Evolutionary conservation across 306 rosid genomes (phyloP).

Genomic region (Notholithocarpus densiflorus): DNA sequence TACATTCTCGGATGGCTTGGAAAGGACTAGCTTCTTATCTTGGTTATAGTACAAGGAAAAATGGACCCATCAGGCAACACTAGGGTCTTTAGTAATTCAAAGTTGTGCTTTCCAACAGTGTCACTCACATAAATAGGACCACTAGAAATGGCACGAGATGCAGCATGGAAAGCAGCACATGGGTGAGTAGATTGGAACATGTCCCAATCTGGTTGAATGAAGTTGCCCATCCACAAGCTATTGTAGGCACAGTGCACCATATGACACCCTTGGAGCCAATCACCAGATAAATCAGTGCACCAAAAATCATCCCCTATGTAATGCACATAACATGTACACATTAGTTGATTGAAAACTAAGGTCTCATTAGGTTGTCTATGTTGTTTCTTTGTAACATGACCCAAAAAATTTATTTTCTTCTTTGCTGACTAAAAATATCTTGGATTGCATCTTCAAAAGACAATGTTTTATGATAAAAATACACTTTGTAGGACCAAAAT

Average conservation of each 20-base stretch:
- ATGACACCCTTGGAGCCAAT: slow-evolving; percentile 97
- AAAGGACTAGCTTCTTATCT: slow-evolving; percentile 56
- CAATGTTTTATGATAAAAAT: not conserved
- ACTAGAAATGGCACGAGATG: slow-evolving; percentile 88
- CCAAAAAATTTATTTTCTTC: no score
- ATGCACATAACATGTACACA: not conserved
- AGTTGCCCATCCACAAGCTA: slow-evolving; percentile 96
- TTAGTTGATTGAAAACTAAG: not conserved
- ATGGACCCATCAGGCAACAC: slow-evolving; percentile 86
- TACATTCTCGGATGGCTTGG: slow-evolving; percentile 39
- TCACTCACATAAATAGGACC: slow-evolving; percentile 91
- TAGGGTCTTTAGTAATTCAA: slow-evolving; percentile 62
- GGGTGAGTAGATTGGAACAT: slow-evolving; percentile 98
- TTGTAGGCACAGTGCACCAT: slow-evolving; percentile 97
- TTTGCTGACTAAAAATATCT: no score
- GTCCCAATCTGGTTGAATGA: slow-evolving; percentile 96
- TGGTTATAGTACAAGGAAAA: slow-evolving; percentile 61
- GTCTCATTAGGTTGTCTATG: not conserved
- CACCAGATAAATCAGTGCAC: slow-evolving; percentile 89
- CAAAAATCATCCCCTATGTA: slow-evolving; percentile 87
- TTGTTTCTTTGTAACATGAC: no score
- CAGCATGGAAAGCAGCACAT: slow-evolving; percentile 86
- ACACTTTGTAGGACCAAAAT: no score
- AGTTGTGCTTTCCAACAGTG: slow-evolving; percentile 71
- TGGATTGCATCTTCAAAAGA: no score